phyloP scores from a whole-genome alignment of 805 yeast species.

The Wickerhamiella bombiphila region DNA sequence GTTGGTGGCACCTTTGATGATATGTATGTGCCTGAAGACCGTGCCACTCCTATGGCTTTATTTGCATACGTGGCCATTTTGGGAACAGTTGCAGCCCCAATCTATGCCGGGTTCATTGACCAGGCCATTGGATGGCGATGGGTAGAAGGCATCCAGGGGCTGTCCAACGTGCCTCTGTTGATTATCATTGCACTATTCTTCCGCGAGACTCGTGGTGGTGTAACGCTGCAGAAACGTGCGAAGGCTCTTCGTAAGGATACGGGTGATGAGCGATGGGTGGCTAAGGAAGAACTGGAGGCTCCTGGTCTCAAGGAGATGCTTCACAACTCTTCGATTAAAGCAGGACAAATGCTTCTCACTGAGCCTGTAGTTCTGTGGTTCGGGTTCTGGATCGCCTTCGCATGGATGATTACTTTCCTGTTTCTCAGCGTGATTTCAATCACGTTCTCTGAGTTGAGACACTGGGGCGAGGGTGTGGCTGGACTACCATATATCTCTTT shows the following conservation, averaged over 20 bases:
- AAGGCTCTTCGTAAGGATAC: slow-evolving; percentile 35
- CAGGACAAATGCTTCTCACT: slow-evolving; percentile 46
- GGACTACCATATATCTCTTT: slow-evolving; percentile 56
- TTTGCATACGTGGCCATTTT: slow-evolving; percentile 41
- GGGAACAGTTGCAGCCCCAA: slow-evolving; percentile 61
- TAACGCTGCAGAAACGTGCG: slow-evolving; percentile 38
- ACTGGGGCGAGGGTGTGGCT: slow-evolving; percentile 37
- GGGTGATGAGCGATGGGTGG: slow-evolving; percentile 32
- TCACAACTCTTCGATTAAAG: slow-evolving; percentile 56
- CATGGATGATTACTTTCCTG: slow-evolving; percentile 39
- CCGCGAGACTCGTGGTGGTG: slow-evolving; percentile 54
- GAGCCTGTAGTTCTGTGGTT: slow-evolving; percentile 35
- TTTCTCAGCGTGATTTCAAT: slow-evolving; percentile 54
- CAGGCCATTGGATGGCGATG: slow-evolving; percentile 55
- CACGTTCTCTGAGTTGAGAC: slow-evolving; percentile 39
- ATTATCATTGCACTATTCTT: slow-evolving; percentile 31
- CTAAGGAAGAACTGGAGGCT: slow-evolving; percentile 63
- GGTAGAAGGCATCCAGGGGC: slow-evolving; percentile 50
- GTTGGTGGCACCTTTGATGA: slow-evolving; percentile 72
- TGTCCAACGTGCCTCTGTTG: slow-evolving; percentile 46
- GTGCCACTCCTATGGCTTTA: slow-evolving; percentile 56
- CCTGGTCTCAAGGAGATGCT: slow-evolving; percentile 50
- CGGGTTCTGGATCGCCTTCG: slow-evolving; percentile 33
- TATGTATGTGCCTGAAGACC: slow-evolving; percentile 42
- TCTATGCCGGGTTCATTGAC: slow-evolving; percentile 44